A percentile compares a stretch with the other conserved stretches of the same genome.
Conservation (phyloP, 768 basidiomycete species). For the Suillus alpinus region DNA sequence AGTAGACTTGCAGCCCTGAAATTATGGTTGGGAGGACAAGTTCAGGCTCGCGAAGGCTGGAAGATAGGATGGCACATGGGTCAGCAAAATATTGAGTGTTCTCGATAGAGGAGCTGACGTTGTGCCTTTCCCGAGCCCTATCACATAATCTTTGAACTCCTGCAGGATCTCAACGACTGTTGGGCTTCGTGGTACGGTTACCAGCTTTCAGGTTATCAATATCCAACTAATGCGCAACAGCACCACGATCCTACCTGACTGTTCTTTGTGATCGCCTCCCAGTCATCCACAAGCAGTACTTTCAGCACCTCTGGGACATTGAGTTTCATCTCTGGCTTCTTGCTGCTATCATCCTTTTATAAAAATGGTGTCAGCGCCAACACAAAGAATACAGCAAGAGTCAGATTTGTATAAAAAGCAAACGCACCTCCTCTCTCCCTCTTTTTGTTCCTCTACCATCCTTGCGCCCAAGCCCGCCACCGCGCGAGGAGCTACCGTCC, state of each 20-base stretch:
- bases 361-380: not conserved
- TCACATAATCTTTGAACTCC: slow-evolving; percentile 70
- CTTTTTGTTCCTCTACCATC: slow-evolving; percentile 70
- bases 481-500: slow-evolving; percentile 29
- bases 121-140: slow-evolving; percentile 43
- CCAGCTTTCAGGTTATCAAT: slow-evolving; percentile 50
- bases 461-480: slow-evolving; percentile 41
- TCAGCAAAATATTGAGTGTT: not conserved
- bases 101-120: slow-evolving; percentile 35
- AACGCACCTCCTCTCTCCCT: slow-evolving; percentile 68
- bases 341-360: slow-evolving; percentile 67
- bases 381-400: not conserved
- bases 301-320: slow-evolving; percentile 89
- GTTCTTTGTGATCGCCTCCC: slow-evolving; percentile 96
- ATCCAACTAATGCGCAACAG: not conserved
- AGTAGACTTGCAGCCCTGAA: slow-evolving; percentile 85
- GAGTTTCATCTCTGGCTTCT: slow-evolving; percentile 88
- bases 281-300: slow-evolving; percentile 89
- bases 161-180: slow-evolving; percentile 74
- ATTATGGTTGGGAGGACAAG: slow-evolving; percentile 77
- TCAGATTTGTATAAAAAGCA: not conserved
- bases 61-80: not conserved
- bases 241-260: slow-evolving; percentile 57
- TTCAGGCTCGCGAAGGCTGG: slow-evolving; percentile 65
- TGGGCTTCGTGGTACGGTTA: slow-evolving; percentile 77